Evolutionary conservation across 805 yeast genomes (phyloP), one percentile per base, ranked within the genome.

Genomic region (Schwanniomyces polymorphus): DNA sequence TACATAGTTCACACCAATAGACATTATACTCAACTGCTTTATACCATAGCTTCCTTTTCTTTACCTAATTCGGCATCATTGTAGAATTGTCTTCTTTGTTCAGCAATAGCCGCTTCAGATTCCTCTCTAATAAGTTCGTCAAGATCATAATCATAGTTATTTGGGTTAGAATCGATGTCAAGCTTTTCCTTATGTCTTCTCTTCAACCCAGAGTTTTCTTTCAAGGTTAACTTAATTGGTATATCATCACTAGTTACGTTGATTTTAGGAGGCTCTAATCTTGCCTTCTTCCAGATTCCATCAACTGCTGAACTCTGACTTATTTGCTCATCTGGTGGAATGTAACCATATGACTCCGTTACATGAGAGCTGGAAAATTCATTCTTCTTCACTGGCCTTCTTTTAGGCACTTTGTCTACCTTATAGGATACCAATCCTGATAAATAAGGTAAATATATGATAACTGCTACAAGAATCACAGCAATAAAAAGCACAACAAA

Each of bases 391-490:
- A 26, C 34, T n/a, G 43, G 46, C 41, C 46, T 17, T 27, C 44
- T 53, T 43, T 56, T 58, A 4, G 39, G n/a, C 9, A n/a, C 14
- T 5, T 37, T 37, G 14, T 66, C 62, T 9, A 72, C 53, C 42
- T 72, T 68, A 52, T 73, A 67, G 3, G 68, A 62, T 3, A 82
- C 79, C 42, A 81, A 59, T 3, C 84, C 84, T 5, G 81, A 73
- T 11, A 76, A 51, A 43, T 74, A 63, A 5, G 87, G 87, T 29
- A 82, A 70, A 9, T 68, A 55, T 10, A 76, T 42, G 2, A 78
- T 58, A 18, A 76, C 56, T 0, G 67, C 65, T 10, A 78, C 61
- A 8, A 79, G 63, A 14, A 78, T 57, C 5, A 74, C 51, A n/a
- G 80, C 67, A 12, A 79, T 51, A 2, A 74, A 43, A 9, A 80